Evolutionary conservation across 2,329 filamentous ascomycete genomes (phyloP), one percentile per base, ranked within the genome.

Genomic region (Dactylellina drechsleri): DNA sequence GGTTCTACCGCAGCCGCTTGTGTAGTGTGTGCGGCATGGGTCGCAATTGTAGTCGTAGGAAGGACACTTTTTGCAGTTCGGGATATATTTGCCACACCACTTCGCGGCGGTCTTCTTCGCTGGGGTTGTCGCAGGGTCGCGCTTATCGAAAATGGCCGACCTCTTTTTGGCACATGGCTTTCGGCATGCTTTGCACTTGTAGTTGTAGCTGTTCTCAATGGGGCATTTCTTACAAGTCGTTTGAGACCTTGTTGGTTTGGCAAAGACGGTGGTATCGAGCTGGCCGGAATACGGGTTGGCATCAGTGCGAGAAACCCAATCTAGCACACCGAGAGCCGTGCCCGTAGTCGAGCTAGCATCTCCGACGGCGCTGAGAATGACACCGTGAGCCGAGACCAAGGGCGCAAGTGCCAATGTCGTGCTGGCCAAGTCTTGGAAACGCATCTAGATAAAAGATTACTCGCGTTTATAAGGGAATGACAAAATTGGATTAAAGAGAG

Each of bases 41-140:
- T 10, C n/a, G 26, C 66, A 70, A 49, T 61, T 61, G 2, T 18
- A 45, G 26, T 70, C 49, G 49, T 61, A 70, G 7, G 28, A 50
- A 3, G 66, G 49, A n/a, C 66, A 70, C 20, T n/a, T 16, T 18
- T 60, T 70, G 49, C 66, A 70, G 49, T 60, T 53, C 6, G 28
- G 16, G 3, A 31, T 53, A 31, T 60, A 68, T 15, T 45, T 45
- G 20, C 52, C 41, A 15, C 45, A 47, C 1, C 20, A 20, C 50
- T 57, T 45, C 18, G 36, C 52, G 0, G 47, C 18, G 18, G 16
- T 15, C 59, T 62, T 53, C 18, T 64, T 53, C 15, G 16, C 15
- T 16, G 13, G 8, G 12, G 16, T 40, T 26, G 40, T 41, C 23
- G 53, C 40, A 7, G 45, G 28, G 10, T 12, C 16, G 13, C 12